These are phyloP conservation scores for Lipomyces starkeyi DNA, from an alignment of 805 yeast genomes.

Conservation along the genomic window DNA sequence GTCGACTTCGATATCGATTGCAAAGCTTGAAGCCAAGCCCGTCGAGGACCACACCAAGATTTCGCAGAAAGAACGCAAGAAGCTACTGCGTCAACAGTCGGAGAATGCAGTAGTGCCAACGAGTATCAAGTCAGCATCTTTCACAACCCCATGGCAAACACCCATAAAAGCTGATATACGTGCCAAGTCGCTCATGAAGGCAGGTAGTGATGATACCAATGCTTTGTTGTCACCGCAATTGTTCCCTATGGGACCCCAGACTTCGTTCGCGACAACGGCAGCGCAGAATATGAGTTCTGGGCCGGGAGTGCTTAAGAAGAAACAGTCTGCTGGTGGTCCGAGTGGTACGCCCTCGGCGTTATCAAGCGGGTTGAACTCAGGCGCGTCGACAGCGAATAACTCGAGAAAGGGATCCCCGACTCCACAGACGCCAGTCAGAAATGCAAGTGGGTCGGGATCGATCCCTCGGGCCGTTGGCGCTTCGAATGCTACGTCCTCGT, in stretches of 20 bases:
- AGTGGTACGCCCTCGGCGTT: slow-evolving; percentile 2
- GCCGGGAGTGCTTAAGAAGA: slow-evolving; percentile 2
- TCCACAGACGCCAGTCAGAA: background rate
- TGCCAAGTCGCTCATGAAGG: slow-evolving; percentile 10
- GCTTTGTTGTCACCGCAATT: slow-evolving; percentile 14
- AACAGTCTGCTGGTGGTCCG: background rate
- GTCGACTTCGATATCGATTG: background rate
- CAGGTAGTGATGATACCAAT: background rate
- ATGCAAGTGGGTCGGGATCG: background rate
- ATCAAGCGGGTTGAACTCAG: slow-evolving; percentile 5
- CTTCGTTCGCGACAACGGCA: slow-evolving; percentile 38
- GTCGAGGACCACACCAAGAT: slow-evolving; percentile 50
- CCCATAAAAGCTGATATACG: slow-evolving; percentile 15
- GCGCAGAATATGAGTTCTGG: slow-evolving; percentile 12
- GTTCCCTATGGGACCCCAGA: slow-evolving; percentile 33
- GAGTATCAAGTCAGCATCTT: background rate
- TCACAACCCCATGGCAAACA: slow-evolving; percentile 34
- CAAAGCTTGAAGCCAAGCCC: slow-evolving; percentile 1
- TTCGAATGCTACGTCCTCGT: background rate
- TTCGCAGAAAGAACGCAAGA: slow-evolving; percentile 67
- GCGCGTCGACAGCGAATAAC: slow-evolving; percentile 5
- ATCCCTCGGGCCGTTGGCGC: background rate
- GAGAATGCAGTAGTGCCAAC: slow-evolving; percentile 12
- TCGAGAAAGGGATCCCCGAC: slow-evolving; percentile 11
- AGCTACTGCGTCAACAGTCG: slow-evolving; percentile 46